Conservation (phyloP, 139 green algal genomes). For the Coccomyxa sp. region DNA sequence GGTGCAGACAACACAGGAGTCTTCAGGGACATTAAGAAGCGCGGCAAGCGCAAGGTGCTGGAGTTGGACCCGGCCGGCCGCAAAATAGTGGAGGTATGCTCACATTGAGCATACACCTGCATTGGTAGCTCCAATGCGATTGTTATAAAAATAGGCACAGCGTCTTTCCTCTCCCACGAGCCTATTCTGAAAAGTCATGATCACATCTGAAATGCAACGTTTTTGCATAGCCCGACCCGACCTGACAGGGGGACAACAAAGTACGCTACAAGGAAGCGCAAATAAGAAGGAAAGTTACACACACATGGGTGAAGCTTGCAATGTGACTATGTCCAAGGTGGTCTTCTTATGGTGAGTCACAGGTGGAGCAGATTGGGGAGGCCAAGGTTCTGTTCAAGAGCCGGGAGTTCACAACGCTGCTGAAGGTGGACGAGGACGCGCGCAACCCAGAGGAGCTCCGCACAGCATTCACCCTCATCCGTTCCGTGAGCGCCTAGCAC, state of each 20-base stretch:
- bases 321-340: no score
- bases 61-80: slow-evolving; percentile 5
- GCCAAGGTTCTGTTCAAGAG: slow-evolving; percentile 6
- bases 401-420: background rate
- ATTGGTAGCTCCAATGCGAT: no score
- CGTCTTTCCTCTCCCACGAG: no score
- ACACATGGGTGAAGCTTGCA: no score
- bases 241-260: no score
- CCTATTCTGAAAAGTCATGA: no score
- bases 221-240: no score
- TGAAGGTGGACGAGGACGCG: slow-evolving; percentile 7
- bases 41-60: slow-evolving; percentile 5
- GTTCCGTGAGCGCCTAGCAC: background rate
- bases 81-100: background rate
- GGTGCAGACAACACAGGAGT: slow-evolving; percentile 22
- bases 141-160: no score
- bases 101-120: background rate
- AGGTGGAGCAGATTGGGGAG: slow-evolving; percentile 19
- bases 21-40: slow-evolving; percentile 20
- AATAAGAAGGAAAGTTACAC: no score
- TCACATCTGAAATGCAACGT: no score
- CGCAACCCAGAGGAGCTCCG: background rate
- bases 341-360: no score
- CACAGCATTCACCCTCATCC: slow-evolving; percentile 10
- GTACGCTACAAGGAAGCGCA: no score